Base-by-base conservation (phyloP, 495 filamentous ascomycete species). In the Lasiosphaeria miniovina region DNA sequence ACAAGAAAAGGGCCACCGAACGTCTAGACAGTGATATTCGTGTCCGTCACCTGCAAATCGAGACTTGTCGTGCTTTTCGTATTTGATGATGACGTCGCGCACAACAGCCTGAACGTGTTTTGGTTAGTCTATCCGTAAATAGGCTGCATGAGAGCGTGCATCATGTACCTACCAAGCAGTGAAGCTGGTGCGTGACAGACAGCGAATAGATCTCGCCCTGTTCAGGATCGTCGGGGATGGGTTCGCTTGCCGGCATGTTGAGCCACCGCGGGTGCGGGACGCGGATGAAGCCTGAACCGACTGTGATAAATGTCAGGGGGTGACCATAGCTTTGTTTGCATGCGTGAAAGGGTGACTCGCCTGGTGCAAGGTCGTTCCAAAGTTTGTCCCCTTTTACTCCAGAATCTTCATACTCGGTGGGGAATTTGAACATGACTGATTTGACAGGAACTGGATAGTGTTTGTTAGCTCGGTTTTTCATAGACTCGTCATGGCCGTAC, bases 21-120 rank as follows among this genome's bases (percentile, higher is more conserved):
- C 68, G 55, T 72, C 69, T 31, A 72, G 24, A 55, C 69, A 72
- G 55, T 72, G 69, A 36, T 68, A 72, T 41, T 69, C 67, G 59
- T 72, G 69, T 0, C 69, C 67, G 53, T 65, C 67, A 4, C 67
- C 69, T 10, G 65, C 65, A 52, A 70, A 72, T 4, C 67, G 54
- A 4, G 69, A 69, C 58, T 62, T 68, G 43, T 59, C 55, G 5
- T 59, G 56, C 36, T 61, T 61, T 36, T 69, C 67, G 36, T 72
- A 70, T 50, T 69, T 65, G 40, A 61, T 65, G 33, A 72, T 69
- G 1, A 72, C 65, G 52, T 72, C 58, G 43, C 69, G 46, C 15
- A 71, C 32, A 3, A 71, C 66, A 12, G 59, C 43, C 43, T 46
- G 12, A 8, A 41, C 7, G 38, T 8, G 0, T 12, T 41, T 41